Evolutionary conservation across 2,329 filamentous ascomycete genomes (phyloP).

Genomic region (Thermomyces lanuginosus): DNA sequence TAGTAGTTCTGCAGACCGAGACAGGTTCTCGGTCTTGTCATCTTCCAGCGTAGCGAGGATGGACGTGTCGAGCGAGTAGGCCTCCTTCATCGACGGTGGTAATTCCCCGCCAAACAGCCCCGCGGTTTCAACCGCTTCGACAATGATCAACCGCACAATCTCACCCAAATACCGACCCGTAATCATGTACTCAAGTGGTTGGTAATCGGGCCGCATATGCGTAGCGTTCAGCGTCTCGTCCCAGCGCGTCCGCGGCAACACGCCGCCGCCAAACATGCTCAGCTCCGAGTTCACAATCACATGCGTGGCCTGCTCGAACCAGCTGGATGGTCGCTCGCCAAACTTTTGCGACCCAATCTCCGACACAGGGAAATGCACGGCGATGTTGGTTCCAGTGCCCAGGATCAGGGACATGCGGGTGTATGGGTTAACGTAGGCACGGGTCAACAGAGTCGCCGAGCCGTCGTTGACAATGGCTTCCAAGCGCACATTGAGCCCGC

Average conservation of each 20-base stretch:
- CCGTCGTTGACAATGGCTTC: constrained; percentile 50
- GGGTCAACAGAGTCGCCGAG: constrained; percentile 44
- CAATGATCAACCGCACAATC: constrained; percentile 43
- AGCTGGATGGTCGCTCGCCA: constrained; percentile 36
- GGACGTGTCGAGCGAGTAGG: constrained; percentile 44
- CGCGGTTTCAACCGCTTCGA: constrained; percentile 41
- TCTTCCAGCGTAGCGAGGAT: constrained; percentile 42
- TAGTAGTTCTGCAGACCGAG: constrained; percentile 30
- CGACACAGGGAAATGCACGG: constrained; percentile 42
- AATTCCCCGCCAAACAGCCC: constrained; percentile 41
- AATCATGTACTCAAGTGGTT: constrained; percentile 49
- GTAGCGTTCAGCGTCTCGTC: constrained; percentile 43
- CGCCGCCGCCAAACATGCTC: constrained; percentile 46
- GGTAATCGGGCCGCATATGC: constrained; percentile 44
- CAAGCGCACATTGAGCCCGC: constrained; percentile 40
- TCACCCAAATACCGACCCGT: constrained; percentile 49
- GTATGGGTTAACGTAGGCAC: constrained; percentile 43
- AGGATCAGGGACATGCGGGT: constrained; percentile 49
- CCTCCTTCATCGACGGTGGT: constrained; percentile 37
- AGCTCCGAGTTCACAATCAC: constrained; percentile 51
- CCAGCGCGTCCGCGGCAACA: constrained; percentile 44
- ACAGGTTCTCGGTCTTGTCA: constrained; percentile 23
- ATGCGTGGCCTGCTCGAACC: constrained; percentile 41
- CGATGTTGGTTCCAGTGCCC: constrained; percentile 49
- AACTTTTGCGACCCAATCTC: constrained; percentile 41